A percentile compares a stretch with the other conserved stretches of the same genome.
These are phyloP conservation scores for Solanum corneliomulleri DNA, from an alignment of 257 asterid species.

Conservation along the genomic window DNA sequence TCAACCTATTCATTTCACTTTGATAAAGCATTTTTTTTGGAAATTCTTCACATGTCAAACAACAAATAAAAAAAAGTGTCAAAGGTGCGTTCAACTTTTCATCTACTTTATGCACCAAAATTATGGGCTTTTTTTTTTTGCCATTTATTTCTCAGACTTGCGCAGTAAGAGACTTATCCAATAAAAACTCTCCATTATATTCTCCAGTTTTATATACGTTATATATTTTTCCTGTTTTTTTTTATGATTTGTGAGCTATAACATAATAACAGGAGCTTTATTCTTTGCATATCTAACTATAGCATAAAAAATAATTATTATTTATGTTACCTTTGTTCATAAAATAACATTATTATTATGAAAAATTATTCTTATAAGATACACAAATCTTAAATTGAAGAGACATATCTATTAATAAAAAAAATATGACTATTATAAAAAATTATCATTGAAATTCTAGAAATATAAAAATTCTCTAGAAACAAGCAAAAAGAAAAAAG, in stretches of 20 bases:
- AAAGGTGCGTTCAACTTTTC: not conserved
- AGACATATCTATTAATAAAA: too few relatives aligned
- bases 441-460: too few relatives aligned
- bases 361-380: too few relatives aligned
- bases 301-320: not conserved
- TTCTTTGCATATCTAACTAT: too few relatives aligned
- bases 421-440: not conserved
- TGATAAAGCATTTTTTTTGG: not conserved
- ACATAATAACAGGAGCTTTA: not conserved
- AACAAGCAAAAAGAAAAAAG: too few relatives aligned
- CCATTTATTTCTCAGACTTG: not conserved
- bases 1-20: not conserved
- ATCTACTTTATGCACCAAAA: not conserved
- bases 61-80: not conserved
- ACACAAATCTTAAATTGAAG: not conserved
- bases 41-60: not conserved
- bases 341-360: not conserved
- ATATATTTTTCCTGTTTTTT: not conserved
- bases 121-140: not conserved
- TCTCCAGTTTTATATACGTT: not conserved
- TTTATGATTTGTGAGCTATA: not conserved
- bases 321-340: not conserved
- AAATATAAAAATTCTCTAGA: too few relatives aligned
- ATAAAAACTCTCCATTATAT: not conserved
- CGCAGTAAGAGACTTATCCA: not conserved